Evolutionary conservation across 208 protist species (phyloP), one percentile per base, ranked within the genome.

Genomic region (Angomonas ambiguus): DNA sequence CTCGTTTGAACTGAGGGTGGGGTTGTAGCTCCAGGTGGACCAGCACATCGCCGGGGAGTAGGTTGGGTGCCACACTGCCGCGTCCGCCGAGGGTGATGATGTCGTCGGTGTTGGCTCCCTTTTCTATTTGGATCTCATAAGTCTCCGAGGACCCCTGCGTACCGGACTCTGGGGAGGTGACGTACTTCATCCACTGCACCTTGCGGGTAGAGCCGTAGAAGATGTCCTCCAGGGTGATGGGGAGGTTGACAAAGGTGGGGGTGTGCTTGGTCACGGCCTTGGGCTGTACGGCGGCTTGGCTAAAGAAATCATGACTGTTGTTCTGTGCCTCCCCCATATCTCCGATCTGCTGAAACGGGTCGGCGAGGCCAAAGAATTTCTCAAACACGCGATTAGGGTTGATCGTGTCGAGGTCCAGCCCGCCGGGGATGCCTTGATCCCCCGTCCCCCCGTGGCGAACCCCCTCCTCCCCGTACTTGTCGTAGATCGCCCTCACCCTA

Each of bases 381-480:
- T 80, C 82, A 74, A 96, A 96, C 28, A 96, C 88, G 22, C 68
- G 49, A 59, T 92, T 79, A 13, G 88, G 82, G 64, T 96, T 82
- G 68, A 90, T 78, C 33, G 61, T 72, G 67, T 93, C 81, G 16
- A 91, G 72, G 58, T 96, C 83, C 27, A 93, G 67, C 11, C 87
- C 90, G 22, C 86, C 86, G n/a, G 82, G 80, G 57, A 92, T 77
- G 11, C 87, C 87, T 48, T 89, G 79, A 45, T 74, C 57, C 8
- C 90, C 88, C n/a, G 91, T 91, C 27, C 84, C 91, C 59, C 91
- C 91, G 61, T 97, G 85, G 20, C 91, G 83, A 53, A 97, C 77
- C 38, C 92, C 92, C 41, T 94, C 91, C 67, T 93, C 91, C 41
- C 92, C 92, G 75, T 94, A 97, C 27, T 86, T 64, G 65, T 97